Evolutionary conservation across 1,284 basidiomycete species (phyloP).

Genomic region (Peniophora sp.): DNA sequence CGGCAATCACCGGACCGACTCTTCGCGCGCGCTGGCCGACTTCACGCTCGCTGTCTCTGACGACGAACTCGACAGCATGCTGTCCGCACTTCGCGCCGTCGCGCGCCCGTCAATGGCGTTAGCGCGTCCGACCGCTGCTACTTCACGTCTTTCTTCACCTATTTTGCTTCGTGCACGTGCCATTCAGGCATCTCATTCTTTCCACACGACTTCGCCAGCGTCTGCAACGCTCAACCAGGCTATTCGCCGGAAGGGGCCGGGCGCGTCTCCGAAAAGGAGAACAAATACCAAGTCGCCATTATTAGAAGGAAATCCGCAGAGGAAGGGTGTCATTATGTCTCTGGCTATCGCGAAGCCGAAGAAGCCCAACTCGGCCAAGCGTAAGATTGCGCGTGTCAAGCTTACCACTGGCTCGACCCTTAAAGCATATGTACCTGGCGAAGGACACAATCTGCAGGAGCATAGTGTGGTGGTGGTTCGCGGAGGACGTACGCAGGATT

Average conservation of each 20-base stretch:
- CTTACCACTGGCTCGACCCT: slow-evolving; percentile 85
- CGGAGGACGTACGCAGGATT: slow-evolving; percentile 94
- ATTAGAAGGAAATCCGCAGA: slow-evolving; percentile 72
- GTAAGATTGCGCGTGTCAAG: slow-evolving; percentile 94
- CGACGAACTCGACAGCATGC: slow-evolving; percentile 25
- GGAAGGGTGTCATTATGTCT: slow-evolving; percentile 84
- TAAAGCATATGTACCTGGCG: slow-evolving; percentile 94
- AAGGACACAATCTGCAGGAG: slow-evolving; percentile 98
- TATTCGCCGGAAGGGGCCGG: slow-evolving; percentile 41
- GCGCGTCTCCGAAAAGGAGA: slow-evolving; percentile 43
- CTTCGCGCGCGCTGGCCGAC: background rate
- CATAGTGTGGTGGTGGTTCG: slow-evolving; percentile 92
- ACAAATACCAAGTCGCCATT: slow-evolving; percentile 65
- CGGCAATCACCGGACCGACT: background rate
- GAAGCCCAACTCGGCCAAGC: slow-evolving; percentile 98
- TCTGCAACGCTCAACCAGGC: slow-evolving; percentile 78
- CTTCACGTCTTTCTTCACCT: too few species aligned
- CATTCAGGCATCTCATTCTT: slow-evolving; percentile 31
- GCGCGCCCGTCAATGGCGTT: slow-evolving; percentile 9
- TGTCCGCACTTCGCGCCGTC: slow-evolving; percentile 32
- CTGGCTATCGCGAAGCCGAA: slow-evolving; percentile 87
- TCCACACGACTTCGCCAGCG: slow-evolving; percentile 56
- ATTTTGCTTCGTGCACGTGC: slow-evolving; percentile 4
- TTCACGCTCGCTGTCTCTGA: too few species aligned
- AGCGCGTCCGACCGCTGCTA: too few species aligned